Percentiles rank a stretch among this genome's conserved stretches.
These are phyloP conservation scores for Mucor lusitanicus DNA, from an alignment of 371 early-diverging fungal genomes.

Conservation along the genomic window DNA sequence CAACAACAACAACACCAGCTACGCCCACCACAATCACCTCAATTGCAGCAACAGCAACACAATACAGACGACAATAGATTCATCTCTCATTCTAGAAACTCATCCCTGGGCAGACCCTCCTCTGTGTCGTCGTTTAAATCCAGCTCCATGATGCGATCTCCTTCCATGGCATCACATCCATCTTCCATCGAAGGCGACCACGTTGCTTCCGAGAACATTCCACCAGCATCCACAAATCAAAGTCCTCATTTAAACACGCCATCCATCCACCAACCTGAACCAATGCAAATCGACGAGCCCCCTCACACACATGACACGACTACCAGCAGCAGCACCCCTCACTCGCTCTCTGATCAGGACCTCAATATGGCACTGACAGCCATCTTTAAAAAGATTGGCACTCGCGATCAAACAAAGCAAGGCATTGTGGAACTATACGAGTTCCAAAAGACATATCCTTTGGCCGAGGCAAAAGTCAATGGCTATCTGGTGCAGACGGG, in stretches of 20 bases:
- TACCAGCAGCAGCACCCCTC: neutral
- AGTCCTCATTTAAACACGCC: slow-evolving; percentile 10
- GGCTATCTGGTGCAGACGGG: slow-evolving; percentile 65
- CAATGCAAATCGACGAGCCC: slow-evolving; percentile 40
- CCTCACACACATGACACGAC: too few species aligned
- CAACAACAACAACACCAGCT: slow-evolving; percentile 35
- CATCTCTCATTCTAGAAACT: slow-evolving; percentile 28
- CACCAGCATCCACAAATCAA: slow-evolving; percentile 8
- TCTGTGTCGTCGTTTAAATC: slow-evolving; percentile 36
- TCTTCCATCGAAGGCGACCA: slow-evolving; percentile 11
- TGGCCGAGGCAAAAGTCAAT: slow-evolving; percentile 64
- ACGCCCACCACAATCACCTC: slow-evolving; percentile 21
- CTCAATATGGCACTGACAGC: slow-evolving; percentile 59
- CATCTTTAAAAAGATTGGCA: slow-evolving; percentile 76
- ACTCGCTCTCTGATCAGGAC: slow-evolving; percentile 44
- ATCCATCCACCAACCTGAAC: slow-evolving; percentile 17
- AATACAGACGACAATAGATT: slow-evolving; percentile 10
- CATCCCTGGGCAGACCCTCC: slow-evolving; percentile 35
- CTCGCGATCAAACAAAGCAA: slow-evolving; percentile 76
- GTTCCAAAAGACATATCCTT: slow-evolving; percentile 72
- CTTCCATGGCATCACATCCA: slow-evolving; percentile 26
- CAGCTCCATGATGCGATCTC: slow-evolving; percentile 27
- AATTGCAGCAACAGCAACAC: slow-evolving; percentile 4
- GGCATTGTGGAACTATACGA: slow-evolving; percentile 78
- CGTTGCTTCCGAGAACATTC: neutral